Percentiles rank a stretch among this genome's conserved stretches.
phyloP scores from a whole-genome alignment of 1,284 basidiomycete genomes.

The Polyporus tsugae region DNA sequence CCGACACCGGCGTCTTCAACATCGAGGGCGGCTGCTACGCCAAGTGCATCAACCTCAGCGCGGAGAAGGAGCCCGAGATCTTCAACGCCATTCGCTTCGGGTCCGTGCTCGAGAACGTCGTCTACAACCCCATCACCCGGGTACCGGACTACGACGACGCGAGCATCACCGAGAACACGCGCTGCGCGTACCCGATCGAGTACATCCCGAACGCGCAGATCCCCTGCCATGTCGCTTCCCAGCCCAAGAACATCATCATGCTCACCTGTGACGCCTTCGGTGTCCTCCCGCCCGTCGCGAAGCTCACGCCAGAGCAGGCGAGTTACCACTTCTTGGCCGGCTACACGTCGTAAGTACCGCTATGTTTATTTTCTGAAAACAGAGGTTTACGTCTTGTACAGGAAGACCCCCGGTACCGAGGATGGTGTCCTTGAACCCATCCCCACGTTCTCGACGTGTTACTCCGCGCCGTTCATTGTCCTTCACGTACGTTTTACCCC shows the following conservation, averaged over 20 bases:
- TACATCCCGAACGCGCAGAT: constrained; percentile 96
- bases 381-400: constrained; percentile 36
- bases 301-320: constrained; percentile 93
- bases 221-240: constrained; percentile 85
- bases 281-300: constrained; percentile 96
- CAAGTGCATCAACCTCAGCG: constrained; percentile 96
- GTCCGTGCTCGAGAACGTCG: constrained; percentile 98
- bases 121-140: constrained; percentile 92
- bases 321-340: constrained; percentile 98
- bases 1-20: constrained; percentile 98
- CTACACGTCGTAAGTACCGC: constrained; percentile 83
- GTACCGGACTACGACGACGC: constrained; percentile 96
- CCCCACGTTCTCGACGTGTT: constrained; percentile 99
- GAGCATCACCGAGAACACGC: constrained; percentile 98
- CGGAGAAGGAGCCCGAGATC: constrained; percentile 98
- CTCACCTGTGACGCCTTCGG: constrained; percentile 98
- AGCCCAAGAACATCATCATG: constrained; percentile 98
- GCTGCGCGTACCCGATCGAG: constrained; percentile 98
- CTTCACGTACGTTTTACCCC: constrained; percentile 72
- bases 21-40: constrained; percentile 99
- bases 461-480: constrained; percentile 99
- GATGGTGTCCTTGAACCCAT: constrained; percentile 98
- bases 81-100: constrained; percentile 96
- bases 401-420: constrained; percentile 96
- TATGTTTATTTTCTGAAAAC: background rate